Base-by-base conservation (phyloP, 345 rosid genomes). In the Erodium maritimum region DNA sequence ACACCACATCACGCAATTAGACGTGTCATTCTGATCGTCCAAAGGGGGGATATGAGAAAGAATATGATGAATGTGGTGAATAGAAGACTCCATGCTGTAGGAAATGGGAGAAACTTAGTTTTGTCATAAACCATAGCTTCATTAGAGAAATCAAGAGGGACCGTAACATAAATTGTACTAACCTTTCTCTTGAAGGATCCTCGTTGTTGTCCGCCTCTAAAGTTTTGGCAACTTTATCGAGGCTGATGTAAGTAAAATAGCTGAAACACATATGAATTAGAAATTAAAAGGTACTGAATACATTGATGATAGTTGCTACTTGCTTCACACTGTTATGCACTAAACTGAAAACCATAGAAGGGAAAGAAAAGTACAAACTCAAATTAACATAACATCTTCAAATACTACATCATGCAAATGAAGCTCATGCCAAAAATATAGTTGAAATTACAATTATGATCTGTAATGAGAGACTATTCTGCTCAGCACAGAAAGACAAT, bases 1-100 rank as follows among this genome's bases (percentile, higher is more conserved):
- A 74, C 93, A 79, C 98, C 98, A 91, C 86, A 86, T 83, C 73
- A 81, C 89, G 59, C 58, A 17, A 19, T 77, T 62, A 54, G 85
- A 69, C 24, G 67, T 74, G 57, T 69, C 82, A 53, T 70, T 72
- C 52, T 42, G 65, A 60, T 73, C 73, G 37, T 75, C 80, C 17
- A 58, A 65, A 50, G 83, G 73, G 65, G 96, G 86, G 52, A 77
- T 67, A 50, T 59, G 76, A 18, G 90, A 82, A 65, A 88, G 52
- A 45, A 81, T 71, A 61, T 72, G 63, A 78, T 86, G 79, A 45
- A 86, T 71, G 59, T 63, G 81, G 73, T 57, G 69, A 73, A 84
- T 63, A 51, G 75, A 68, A 58, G 22, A 71, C 65, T 82, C 80
- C 60, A 68, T 34, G 71, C 98, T 86, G 83, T 70, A 76, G 69